phyloP scores from a whole-genome alignment of 1,284 basidiomycete genomes.

The Mycena sp. region DNA sequence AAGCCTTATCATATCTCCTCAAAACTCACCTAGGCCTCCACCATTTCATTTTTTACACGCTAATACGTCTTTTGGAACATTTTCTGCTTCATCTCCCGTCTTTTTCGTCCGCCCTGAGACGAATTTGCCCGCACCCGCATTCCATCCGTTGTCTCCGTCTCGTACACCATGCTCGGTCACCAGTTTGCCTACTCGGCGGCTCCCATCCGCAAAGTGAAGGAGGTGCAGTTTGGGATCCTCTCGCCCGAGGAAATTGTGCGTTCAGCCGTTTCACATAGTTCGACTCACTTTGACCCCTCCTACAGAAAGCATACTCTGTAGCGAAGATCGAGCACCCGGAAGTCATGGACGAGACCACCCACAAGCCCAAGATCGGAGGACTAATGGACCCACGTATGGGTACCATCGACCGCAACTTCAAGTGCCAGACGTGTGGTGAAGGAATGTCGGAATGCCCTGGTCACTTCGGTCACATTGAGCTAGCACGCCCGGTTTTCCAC shows the following conservation, averaged over 20 bases:
- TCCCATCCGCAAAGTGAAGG: slow-evolving; percentile 93
- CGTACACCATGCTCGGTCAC: slow-evolving; percentile 75
- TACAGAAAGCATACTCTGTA: slow-evolving; percentile 95
- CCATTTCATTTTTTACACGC: slow-evolving; percentile 28
- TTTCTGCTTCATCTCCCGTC: slow-evolving; percentile 35
- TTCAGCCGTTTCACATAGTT: slow-evolving; percentile 37
- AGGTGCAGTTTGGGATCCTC: slow-evolving; percentile 99
- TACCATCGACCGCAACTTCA: slow-evolving; percentile 99
- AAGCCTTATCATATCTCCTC: slow-evolving; percentile 20
- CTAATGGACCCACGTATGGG: slow-evolving; percentile 99
- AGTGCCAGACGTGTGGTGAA: slow-evolving; percentile 99
- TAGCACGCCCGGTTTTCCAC: slow-evolving; percentile 96
- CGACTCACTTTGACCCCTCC: slow-evolving; percentile 24
- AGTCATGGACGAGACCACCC: slow-evolving; percentile 95
- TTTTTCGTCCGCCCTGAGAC: slow-evolving; percentile 25
- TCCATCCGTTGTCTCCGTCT: slow-evolving; percentile 30
- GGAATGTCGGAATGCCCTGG: slow-evolving; percentile 99
- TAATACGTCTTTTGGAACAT: slow-evolving; percentile 34
- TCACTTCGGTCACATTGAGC: slow-evolving; percentile 98
- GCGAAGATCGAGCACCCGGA: slow-evolving; percentile 99
- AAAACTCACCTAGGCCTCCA: slow-evolving; percentile 36
- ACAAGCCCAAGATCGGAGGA: slow-evolving; percentile 90
- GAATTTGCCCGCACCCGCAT: slow-evolving; percentile 33
- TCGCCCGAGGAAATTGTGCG: slow-evolving; percentile 99
- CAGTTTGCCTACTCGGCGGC: slow-evolving; percentile 93